Base-by-base conservation (phyloP, 352 stramenopile genomes). In the Globisporangium paddicum region DNA sequence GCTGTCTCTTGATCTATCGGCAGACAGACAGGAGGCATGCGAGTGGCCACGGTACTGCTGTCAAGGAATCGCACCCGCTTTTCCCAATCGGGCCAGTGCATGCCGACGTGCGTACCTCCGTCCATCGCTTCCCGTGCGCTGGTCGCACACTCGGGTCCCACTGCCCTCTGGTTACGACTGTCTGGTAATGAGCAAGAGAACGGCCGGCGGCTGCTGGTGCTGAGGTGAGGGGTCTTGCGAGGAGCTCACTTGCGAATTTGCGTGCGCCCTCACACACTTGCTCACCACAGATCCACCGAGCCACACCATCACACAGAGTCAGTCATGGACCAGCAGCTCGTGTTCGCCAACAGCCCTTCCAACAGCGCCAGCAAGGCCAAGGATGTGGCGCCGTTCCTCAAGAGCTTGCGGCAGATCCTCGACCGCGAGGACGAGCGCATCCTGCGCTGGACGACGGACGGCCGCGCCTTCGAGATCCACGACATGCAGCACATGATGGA, bases 401-500 rank as follows among this genome's bases (percentile, higher is more conserved):
- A 72, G 52, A 87, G 71, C 40, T 61, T 92, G 21, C 76, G 79
- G 49, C 58, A 64, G 30, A 89, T 91, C 56, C 69, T 91, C 7
- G 69, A 88, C 49, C 55, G 47, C 9, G 82, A 91, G 67, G 69
- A 54, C 54, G 38, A 63, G 7, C 40, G 45, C 23, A 75, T 90
- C 37, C 41, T 87, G 42, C 69, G 77, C 25, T 87, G 77, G 77
- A 84, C 74, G 11, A 16, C 54, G 26, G 76, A 91, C 55, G 76
- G 73, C 45, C 66, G 61, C 32, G 72, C 75, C 16, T 89, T 90
- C 40, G 75, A 89, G 53, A 90, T 90, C 59, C 69, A 82, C 64
- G 78, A 92, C 73, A 81, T 88, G 73, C 58, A 64, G 35, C 60
- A 63, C 45, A 86, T 97, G 60, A 90, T 93, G 72, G 60, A 73